phyloP scores from a whole-genome alignment of 2,329 filamentous ascomycete species.

The Plenodomus biglobosus region DNA sequence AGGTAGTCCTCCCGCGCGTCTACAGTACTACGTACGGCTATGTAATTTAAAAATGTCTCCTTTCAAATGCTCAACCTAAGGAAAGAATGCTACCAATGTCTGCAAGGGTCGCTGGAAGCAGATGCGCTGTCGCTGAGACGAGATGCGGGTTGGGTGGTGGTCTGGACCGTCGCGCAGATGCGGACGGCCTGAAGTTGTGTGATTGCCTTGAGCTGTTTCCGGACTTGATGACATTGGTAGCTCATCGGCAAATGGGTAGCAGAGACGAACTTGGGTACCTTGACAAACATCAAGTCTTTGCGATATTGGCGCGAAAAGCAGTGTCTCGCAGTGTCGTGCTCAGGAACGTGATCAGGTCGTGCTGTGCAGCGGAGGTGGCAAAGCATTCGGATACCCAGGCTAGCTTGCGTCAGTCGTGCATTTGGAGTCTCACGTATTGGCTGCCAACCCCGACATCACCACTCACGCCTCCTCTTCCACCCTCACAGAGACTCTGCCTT shows the following conservation, averaged over 20 bases:
- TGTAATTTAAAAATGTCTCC: background rate
- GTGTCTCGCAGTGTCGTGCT: constrained; percentile 6
- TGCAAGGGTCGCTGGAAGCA: background rate
- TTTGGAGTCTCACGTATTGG: constrained; percentile 15
- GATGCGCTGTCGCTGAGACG: background rate
- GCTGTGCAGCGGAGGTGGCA: constrained; percentile 23
- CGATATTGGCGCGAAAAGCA: background rate
- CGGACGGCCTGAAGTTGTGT: background rate
- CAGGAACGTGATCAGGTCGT: constrained; percentile 10
- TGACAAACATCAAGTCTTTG: background rate
- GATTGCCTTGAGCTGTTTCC: background rate
- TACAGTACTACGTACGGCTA: background rate
- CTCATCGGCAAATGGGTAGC: background rate
- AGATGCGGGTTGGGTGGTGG: background rate
- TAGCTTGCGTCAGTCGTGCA: constrained; percentile 17
- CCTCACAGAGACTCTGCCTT: constrained; percentile 1
- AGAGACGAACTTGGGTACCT: background rate
- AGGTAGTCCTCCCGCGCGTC: background rate
- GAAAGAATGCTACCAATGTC: background rate
- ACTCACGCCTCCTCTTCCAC: constrained; percentile 5
- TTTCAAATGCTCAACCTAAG: background rate
- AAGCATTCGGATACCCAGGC: constrained; percentile 18
- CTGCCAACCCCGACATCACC: constrained; percentile 14
- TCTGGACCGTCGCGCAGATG: background rate
- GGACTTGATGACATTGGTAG: background rate